phyloP scores from a whole-genome alignment of 805 yeast genomes.

The Candida caryicola region DNA sequence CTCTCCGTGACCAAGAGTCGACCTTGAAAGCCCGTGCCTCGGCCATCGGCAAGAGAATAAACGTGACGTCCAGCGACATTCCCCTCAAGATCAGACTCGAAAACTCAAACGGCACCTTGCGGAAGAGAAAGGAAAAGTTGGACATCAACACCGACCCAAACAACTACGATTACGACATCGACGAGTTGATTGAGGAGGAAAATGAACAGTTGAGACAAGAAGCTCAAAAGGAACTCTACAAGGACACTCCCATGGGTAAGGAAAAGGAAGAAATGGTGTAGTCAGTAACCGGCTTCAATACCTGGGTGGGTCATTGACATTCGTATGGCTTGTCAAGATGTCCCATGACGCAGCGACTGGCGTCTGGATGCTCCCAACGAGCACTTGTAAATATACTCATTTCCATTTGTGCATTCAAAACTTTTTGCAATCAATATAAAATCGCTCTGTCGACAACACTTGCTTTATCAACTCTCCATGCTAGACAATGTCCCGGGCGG shows the following conservation, averaged over 20 bases:
- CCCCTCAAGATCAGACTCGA: slow-evolving; percentile 35
- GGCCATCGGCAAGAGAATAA: slow-evolving; percentile 27
- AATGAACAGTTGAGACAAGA: slow-evolving; percentile 19
- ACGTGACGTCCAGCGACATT: slow-evolving; percentile 34
- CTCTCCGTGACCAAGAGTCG: slow-evolving; percentile 6
- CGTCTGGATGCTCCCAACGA: too few species aligned
- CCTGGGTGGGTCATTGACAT: too few species aligned
- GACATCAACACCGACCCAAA: slow-evolving; percentile 39
- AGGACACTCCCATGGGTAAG: slow-evolving; percentile 18
- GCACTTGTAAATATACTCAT: too few species aligned
- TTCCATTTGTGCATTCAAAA: too few species aligned
- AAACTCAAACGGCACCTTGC: slow-evolving; percentile 17
- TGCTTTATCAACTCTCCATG: too few species aligned
- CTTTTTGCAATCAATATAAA: too few species aligned
- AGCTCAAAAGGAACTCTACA: slow-evolving; percentile 19
- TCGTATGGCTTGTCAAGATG: too few species aligned
- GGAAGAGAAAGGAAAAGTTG: slow-evolving; percentile 31
- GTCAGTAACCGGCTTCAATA: too few species aligned
- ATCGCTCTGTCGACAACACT: too few species aligned
- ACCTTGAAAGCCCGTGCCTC: slow-evolving; percentile 15
- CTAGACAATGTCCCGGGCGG: too few species aligned
- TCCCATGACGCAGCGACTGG: too few species aligned
- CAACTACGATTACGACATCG: slow-evolving; percentile 43
- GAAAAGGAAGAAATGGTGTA: slow-evolving; percentile 27
- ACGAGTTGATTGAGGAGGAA: slow-evolving; percentile 41